Percentiles rank a stretch among this genome's conserved stretches.
phyloP scores from a whole-genome alignment of 129 eudicot species.

The Tanacetum coccineum region DNA sequence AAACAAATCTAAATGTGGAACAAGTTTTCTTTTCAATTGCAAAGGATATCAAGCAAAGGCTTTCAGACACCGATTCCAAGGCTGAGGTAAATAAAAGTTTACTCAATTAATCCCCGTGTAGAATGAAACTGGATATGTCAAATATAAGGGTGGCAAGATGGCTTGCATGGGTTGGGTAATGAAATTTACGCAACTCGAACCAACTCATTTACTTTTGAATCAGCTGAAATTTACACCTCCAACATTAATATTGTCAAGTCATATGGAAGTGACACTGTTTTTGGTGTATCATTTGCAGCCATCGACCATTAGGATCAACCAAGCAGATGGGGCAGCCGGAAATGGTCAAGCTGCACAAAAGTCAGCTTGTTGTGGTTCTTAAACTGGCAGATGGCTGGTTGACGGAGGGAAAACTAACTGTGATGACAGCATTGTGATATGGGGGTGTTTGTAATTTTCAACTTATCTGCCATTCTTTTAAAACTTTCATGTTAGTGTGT shows the following conservation, averaged over 20 bases:
- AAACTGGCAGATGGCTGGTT: background rate
- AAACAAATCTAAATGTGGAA: slow-evolving; percentile 47
- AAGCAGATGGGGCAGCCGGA: slow-evolving; percentile 34
- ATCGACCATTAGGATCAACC: slow-evolving; percentile 37
- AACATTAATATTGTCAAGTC: background rate
- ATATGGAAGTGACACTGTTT: background rate
- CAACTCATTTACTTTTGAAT: background rate
- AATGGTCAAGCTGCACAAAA: slow-evolving; percentile 38
- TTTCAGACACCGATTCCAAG: slow-evolving; percentile 58
- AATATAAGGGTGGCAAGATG: background rate
- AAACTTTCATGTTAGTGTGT: slow-evolving; percentile 30
- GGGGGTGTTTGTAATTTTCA: slow-evolving; percentile 31
- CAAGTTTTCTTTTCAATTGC: slow-evolving; percentile 52
- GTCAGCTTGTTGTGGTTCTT: slow-evolving; percentile 48
- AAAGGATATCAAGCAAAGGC: slow-evolving; percentile 59
- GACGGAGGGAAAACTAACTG: slow-evolving; percentile 4
- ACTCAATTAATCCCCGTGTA: background rate
- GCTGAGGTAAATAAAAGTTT: slow-evolving; percentile 34
- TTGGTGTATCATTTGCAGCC: slow-evolving; percentile 28
- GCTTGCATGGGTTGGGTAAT: background rate
- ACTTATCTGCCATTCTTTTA: slow-evolving; percentile 24
- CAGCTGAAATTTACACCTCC: background rate
- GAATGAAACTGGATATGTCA: background rate
- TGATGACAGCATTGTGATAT: slow-evolving; percentile 25
- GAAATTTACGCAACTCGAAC: too few species aligned